Evolutionary conservation across 2,329 filamentous ascomycete genomes (phyloP).

Genomic region (Penicillium capsulatum): DNA sequence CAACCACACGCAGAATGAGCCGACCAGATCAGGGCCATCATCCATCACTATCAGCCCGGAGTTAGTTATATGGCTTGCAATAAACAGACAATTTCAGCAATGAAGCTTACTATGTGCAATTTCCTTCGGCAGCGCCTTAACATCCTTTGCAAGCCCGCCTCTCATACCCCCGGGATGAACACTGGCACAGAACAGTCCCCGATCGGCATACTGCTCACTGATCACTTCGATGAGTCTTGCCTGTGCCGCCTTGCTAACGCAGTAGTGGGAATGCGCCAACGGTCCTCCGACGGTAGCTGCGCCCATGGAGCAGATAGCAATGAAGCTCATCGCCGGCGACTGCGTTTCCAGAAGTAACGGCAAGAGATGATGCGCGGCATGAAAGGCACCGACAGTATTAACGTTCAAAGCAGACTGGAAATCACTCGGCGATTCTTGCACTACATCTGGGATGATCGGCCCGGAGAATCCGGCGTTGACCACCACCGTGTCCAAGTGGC

Average conservation of each 20-base stretch:
- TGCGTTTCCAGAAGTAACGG: conserved; percentile 26
- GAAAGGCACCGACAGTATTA: conserved; percentile 38
- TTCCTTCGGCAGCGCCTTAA: conserved; percentile 23
- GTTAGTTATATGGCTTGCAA: background rate
- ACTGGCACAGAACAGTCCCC: conserved; percentile 28
- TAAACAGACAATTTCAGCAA: background rate
- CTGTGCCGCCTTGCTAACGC: conserved; percentile 37
- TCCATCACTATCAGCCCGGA: conserved; percentile 12
- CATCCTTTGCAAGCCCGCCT: conserved; percentile 33
- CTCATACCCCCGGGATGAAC: conserved; percentile 38
- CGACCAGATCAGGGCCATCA: conserved; percentile 24
- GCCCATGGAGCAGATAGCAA: conserved; percentile 31
- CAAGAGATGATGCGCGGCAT: conserved; percentile 35
- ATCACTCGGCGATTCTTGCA: conserved; percentile 30
- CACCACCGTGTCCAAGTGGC: conserved; percentile 22
- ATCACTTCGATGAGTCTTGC: conserved; percentile 38
- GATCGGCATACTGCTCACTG: conserved; percentile 31
- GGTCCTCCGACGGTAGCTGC: conserved; percentile 36
- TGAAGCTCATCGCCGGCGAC: conserved; percentile 28
- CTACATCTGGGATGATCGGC: conserved; percentile 31
- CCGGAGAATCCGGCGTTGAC: conserved; percentile 31
- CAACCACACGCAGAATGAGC: conserved; percentile 25
- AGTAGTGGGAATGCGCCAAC: conserved; percentile 41
- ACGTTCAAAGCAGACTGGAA: conserved; percentile 36
- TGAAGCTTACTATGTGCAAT: conserved; percentile 10